Evolutionary conservation across 345 rosid genomes (phyloP).

Genomic region (Brassica juncea): DNA sequence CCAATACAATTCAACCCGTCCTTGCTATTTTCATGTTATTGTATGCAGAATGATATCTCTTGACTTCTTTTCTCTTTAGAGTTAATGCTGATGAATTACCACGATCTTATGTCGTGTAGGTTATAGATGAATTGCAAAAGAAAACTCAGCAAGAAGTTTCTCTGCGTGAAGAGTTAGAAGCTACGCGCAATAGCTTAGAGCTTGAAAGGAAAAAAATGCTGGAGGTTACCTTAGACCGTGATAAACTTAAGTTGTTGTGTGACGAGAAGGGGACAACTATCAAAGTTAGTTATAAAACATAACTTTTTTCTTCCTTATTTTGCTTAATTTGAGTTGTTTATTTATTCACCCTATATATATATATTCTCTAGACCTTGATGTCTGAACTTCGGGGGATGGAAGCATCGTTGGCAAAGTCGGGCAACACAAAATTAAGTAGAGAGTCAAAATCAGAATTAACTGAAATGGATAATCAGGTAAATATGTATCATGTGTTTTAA

Average conservation of each 20-base stretch:
- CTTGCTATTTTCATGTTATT: constrained; percentile 8
- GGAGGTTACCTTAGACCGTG: constrained; percentile 57
- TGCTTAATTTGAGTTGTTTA: constrained; percentile 15
- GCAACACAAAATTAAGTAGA: constrained; percentile 46
- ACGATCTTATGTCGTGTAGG: constrained; percentile 44
- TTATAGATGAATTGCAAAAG: constrained; percentile 69
- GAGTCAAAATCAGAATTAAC: constrained; percentile 46
- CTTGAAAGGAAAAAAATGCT: constrained; percentile 59
- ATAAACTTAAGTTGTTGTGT: constrained; percentile 55
- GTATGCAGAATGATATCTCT: not conserved
- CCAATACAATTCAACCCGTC: not conserved
- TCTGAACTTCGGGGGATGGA: constrained; percentile 66
- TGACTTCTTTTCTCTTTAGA: constrained; percentile 10
- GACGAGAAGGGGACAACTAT: constrained; percentile 70
- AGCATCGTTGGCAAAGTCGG: constrained; percentile 52
- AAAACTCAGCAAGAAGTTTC: constrained; percentile 59
- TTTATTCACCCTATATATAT: constrained; percentile 5
- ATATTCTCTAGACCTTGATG: constrained; percentile 53
- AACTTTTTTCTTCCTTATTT: not conserved
- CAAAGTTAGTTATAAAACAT: constrained; percentile 54
- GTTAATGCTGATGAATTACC: constrained; percentile 20
- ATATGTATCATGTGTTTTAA: constrained; percentile 1
- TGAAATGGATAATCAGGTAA: constrained; percentile 63
- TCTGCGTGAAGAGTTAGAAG: constrained; percentile 71
- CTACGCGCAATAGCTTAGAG: constrained; percentile 59